Evolutionary conservation across 805 yeast genomes (phyloP), one percentile per base, ranked within the genome.

Genomic region (Myxozyma udenii): DNA sequence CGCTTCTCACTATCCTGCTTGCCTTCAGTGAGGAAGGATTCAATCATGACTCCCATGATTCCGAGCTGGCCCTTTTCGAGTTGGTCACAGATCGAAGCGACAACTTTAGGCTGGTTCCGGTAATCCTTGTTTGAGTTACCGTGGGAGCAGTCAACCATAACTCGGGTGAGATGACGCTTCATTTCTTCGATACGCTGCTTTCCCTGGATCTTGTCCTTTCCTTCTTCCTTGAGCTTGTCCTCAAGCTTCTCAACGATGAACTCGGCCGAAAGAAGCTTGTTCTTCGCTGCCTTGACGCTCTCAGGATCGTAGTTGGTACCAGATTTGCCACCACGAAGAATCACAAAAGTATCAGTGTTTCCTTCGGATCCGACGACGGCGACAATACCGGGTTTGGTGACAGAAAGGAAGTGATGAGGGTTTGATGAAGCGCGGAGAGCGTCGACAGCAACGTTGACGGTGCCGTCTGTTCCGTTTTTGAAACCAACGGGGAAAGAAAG

Each of bases 401-500:
- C 98, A 18, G 91, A 83, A 66, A 91, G 73, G 78, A 91, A 93
- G 70, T 91, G 96, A 68, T 91, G 98, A 7, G 95, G 87, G 69
- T 86, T 87, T 24, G 90, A 75, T 39, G 98, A 95, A 43, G 98
- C 91, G 65, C 87, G 78, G 67, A 88, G 79, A 25, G 98, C 98
- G 67, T 91, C 98, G 57, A 91, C 77, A 32, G 97, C 96, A 57
- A 91, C 97, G 62, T 88, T 95, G 46, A 93, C 71, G 41, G 90
- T 82, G 66, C 98, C 98, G 69, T 93, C 98, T 37, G 98, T 91
- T 66, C 98, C 98, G 67, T 91, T 91, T 70, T 91, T 91, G 84
- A 91, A 91, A 48, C 98, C 98, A 53, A 91, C 88, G 39, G 98
- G 98, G 88, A 93, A 91, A 2, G 96, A 87, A 42, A 93, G 75